A percentile compares a stretch with the other conserved stretches of the same genome.
phyloP scores from a whole-genome alignment of 73 alveolate species.

The Uronychia setigera region DNA sequence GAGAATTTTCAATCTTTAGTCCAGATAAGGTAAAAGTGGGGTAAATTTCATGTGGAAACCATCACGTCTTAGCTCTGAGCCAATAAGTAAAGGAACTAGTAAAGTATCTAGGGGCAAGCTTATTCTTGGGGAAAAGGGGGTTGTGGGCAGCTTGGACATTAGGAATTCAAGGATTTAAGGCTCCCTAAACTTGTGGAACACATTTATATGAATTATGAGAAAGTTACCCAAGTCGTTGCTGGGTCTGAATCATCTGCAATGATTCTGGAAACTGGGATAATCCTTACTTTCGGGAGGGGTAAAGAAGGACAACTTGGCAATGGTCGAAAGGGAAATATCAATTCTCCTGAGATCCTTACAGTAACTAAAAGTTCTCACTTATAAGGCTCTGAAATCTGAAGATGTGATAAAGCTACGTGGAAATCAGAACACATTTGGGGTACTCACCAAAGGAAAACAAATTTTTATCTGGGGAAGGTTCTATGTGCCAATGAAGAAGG shows the following conservation, averaged over 20 bases:
- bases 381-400: background rate
- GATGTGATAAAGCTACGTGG: background rate
- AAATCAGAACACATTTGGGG: background rate
- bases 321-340: background rate
- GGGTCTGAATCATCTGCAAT: background rate
- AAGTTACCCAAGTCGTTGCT: background rate
- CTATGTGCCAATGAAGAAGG: background rate
- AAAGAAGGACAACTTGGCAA: background rate
- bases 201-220: background rate
- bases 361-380: background rate
- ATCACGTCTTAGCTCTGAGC: background rate
- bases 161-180: background rate
- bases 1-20: too few relatives aligned
- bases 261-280: background rate
- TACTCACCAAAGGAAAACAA: background rate
- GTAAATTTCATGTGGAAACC: background rate
- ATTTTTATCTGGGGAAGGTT: background rate
- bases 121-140: background rate
- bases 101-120: background rate
- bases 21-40: background rate
- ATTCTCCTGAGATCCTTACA: background rate
- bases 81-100: background rate
- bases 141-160: background rate
- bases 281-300: background rate
- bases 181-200: background rate